Evolutionary conservation across 371 early-diverging fungal genomes (phyloP), one percentile per base, ranked within the genome.

Genomic region (Mortierella sp.): DNA sequence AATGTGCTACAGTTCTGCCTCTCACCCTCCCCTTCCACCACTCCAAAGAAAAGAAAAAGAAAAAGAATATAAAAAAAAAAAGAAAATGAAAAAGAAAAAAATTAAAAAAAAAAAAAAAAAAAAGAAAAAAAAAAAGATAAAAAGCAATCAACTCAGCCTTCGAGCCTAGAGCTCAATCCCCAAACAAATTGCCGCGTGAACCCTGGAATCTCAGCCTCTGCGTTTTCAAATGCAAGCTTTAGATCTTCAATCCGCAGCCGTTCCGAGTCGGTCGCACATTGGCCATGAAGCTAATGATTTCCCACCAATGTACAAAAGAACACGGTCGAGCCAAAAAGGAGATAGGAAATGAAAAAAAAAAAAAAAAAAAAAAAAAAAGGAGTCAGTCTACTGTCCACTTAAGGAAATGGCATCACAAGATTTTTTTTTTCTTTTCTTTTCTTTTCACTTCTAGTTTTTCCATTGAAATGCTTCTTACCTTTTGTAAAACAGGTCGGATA

Each of bases 151-250:
- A 37, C 37, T 37, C 37, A 53, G 1, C 53, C 53, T 12, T 53
- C 26, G 2, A 53, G 9, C 53, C 26, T 19, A 9, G 19, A 19
- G 53, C 77, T 72, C 37, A 82, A 64, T 25, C 77, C 89, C 67
- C 88, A 84, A 75, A 89, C 84, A 58, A 91, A 81, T 47, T 81
- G 64, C 58, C 87, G 84, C 4, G 88, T 79, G 37, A 88, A 83
- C 14, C 90, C 90, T 7, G 91, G 91, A 57, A 84, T 84, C 70
- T 90, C 90, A 15, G 85, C 74, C 60, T 91, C 91, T 16, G 86
- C 90, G 44, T 82, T 80, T 29, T 88, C 86, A 63, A 91, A 88
- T n/a, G 90, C 85, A 67, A 84, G 74, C 66, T 84, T 83, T 29
- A 91, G 66, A 14, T 83, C 80, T 47, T 90, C 89, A 15, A 89